Evolutionary conservation across 371 early-diverging fungal genomes (phyloP), one percentile per base, ranked within the genome.

Genomic region (Gilbertella persicaria): DNA sequence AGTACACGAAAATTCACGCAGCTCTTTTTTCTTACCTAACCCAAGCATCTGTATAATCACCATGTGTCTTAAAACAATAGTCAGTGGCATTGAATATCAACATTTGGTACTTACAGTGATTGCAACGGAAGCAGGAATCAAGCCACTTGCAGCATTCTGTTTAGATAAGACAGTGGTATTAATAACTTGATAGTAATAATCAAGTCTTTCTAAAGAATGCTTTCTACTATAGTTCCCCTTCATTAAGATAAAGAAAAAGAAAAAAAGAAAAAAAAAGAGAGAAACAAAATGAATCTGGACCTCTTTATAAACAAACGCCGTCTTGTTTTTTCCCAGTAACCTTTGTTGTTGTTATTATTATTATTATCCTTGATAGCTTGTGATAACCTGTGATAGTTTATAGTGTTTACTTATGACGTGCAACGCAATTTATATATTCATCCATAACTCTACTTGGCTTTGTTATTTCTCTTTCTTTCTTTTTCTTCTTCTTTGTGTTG

Each of bases 11-110:
- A 38, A 50, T 38, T 17, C 23, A 29, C 13, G 4, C 7, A n/a
- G 16, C 28, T 73, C 16, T 14, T 55, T 24, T 47, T 7, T 21
- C 12, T 58, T 81, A 90, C 90, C 91, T 79, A 42, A 92, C 93
- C 95, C 93, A 94, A 25, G 93, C 95, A 74, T 95, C 93, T 1
- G 88, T 79, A 57, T 95, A 93, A 68, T 94, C 89, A 30, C 92
- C 92, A 43, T 84, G 85, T 5, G 77, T 82, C 78, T 77, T 49
- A 5, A 28, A 41, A 12, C 21, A 13, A 16, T 35, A 4, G 7
- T 17, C n/a, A 46, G 35, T 20, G 10, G 17, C 4, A 4, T 35
- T 4, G 12, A 16, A 42, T 30, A 23, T 17, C 8, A 28, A 14
- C 23, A 26, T 28, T 50, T 13, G 21, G 12, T 41, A 48, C 55